These are phyloP conservation scores for Tulasnella sp. DNA, from an alignment of 768 basidiomycete genomes.

Conservation along the genomic window DNA sequence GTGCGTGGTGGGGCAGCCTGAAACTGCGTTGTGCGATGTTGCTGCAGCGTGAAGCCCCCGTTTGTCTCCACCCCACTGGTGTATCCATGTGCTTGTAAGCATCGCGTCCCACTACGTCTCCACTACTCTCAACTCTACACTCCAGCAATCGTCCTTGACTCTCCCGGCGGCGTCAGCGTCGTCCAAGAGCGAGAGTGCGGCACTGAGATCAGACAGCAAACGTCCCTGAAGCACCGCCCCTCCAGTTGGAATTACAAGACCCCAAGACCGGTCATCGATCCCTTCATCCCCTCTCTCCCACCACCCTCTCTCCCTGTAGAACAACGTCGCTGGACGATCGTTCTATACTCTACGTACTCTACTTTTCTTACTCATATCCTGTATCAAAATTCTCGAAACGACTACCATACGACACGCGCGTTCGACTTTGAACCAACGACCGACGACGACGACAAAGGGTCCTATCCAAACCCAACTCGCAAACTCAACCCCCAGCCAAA, in stretches of 20 bases:
- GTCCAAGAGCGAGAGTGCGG: background rate
- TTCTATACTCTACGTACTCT: background rate
- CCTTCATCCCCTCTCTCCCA: background rate
- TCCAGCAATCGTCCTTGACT: background rate
- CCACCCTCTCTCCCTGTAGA: background rate
- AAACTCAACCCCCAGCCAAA: background rate
- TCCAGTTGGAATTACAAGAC: slow-evolving; percentile 1
- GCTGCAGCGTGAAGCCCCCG: background rate
- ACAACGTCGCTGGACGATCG: background rate
- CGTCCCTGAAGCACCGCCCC: slow-evolving; percentile 3
- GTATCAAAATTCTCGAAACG: background rate
- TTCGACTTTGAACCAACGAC: background rate
- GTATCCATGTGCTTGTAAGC: background rate
- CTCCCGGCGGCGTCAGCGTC: background rate
- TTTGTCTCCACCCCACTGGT: background rate
- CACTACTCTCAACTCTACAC: background rate
- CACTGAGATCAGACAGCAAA: background rate
- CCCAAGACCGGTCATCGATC: background rate
- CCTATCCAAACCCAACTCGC: background rate
- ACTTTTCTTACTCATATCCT: background rate
- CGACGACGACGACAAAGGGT: slow-evolving; percentile 6
- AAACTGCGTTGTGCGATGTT: slow-evolving; percentile 4
- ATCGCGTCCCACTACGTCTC: background rate
- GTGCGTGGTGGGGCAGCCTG: background rate
- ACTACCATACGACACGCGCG: background rate